phyloP scores from a whole-genome alignment of 257 asterid genomes.

The Lithospermum erythrorhizon region DNA sequence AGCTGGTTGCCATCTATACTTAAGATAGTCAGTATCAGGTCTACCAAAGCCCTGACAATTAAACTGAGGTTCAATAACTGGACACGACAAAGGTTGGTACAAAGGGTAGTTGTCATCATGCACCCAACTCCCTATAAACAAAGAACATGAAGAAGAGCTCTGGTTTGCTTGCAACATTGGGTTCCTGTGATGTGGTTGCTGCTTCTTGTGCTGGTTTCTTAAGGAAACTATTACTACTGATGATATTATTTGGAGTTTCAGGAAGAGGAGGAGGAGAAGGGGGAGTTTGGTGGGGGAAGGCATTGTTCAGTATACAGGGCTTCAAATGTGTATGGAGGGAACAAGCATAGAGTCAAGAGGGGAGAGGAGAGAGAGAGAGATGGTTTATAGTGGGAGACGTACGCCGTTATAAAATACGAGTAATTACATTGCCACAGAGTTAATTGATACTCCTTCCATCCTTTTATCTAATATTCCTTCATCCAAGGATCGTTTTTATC shows the following conservation, averaged over 20 bases:
- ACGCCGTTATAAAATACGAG: too few species aligned
- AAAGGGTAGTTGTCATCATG: constrained; percentile 52
- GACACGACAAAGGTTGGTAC: constrained; percentile 55
- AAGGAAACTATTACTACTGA: constrained; percentile 34
- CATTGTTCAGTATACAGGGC: too few species aligned
- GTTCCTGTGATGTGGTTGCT: constrained; percentile 14
- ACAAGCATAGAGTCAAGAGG: too few species aligned
- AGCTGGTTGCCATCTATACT: constrained; percentile 78
- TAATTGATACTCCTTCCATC: too few species aligned
- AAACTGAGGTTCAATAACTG: constrained; percentile 58
- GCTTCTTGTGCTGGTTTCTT: constrained; percentile 30
- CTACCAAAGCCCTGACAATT: constrained; percentile 82
- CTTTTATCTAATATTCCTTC: too few species aligned
- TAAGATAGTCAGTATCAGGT: constrained; percentile 81
- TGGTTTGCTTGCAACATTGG: constrained; percentile 48
- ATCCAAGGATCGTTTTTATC: too few species aligned
- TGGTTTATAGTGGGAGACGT: too few species aligned
- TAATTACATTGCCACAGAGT: too few species aligned
- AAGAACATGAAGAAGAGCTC: constrained; percentile 40
- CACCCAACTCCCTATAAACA: constrained; percentile 81
- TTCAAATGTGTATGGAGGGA: too few species aligned
- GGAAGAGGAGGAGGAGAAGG: constrained; percentile 13
- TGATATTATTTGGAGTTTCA: constrained; percentile 22
- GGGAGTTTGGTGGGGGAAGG: too few species aligned
- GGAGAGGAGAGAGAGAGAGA: too few species aligned